Conservation (phyloP, 768 basidiomycete genomes). For the Podaxis mareebaensis region DNA sequence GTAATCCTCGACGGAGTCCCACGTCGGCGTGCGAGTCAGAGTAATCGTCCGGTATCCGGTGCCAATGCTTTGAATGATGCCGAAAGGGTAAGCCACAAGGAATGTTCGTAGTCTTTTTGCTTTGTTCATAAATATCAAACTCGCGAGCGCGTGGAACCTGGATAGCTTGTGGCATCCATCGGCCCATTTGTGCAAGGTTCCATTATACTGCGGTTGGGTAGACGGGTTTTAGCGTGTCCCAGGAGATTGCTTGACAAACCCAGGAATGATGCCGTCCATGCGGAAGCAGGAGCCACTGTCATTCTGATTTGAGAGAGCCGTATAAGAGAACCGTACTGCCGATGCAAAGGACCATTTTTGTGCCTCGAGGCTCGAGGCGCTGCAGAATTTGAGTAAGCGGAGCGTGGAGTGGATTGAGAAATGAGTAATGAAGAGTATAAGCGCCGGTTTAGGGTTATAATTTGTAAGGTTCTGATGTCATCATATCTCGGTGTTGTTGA, state of each 20-base stretch:
- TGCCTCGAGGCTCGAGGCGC: neutral
- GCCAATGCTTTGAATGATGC: neutral
- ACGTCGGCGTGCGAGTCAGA: neutral
- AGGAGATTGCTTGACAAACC: neutral
- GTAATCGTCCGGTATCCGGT: neutral
- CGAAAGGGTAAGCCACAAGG: neutral
- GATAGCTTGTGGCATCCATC: neutral
- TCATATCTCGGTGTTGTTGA: constrained; percentile 1
- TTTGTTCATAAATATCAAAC: neutral
- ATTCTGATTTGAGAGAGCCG: neutral
- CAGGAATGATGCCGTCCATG: constrained; percentile 4
- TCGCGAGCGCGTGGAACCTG: neutral
- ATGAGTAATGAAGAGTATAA: neutral
- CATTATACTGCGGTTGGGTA: neutral
- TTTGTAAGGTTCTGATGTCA: constrained; percentile 10
- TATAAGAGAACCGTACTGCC: neutral
- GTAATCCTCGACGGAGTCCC: neutral
- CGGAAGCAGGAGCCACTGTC: neutral
- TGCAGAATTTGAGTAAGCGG: constrained; percentile 2
- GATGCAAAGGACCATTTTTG: neutral
- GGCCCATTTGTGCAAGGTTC: neutral
- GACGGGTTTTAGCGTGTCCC: neutral
- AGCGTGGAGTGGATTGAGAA: neutral
- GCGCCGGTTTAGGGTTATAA: neutral
- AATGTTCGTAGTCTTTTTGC: neutral